Evolutionary conservation across 2,329 filamentous ascomycete species (phyloP).

Genomic region (Botrytis pseudocinerea): DNA sequence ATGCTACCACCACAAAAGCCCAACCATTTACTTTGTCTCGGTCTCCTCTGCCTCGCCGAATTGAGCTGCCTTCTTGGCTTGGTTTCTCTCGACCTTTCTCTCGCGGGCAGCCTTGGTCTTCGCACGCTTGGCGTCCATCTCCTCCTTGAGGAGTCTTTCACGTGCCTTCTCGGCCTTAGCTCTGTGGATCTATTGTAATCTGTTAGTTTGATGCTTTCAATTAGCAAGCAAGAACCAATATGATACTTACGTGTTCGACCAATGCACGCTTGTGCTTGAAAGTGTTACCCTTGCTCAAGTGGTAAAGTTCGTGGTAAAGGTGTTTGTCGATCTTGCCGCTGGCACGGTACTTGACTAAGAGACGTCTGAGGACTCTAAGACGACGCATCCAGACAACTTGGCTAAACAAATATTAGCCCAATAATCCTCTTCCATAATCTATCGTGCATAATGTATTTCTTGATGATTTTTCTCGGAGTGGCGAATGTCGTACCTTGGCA

Average conservation of each 20-base stretch:
- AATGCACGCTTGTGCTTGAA: constrained; percentile 99
- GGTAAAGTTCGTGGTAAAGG: constrained; percentile 99
- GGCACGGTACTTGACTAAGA: constrained; percentile 99
- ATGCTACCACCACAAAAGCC: constrained; percentile 39
- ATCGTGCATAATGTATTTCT: constrained; percentile 28
- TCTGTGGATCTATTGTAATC: constrained; percentile 80
- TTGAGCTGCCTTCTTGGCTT: constrained; percentile 87
- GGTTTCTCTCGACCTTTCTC: constrained; percentile 90
- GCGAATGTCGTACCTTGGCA: constrained; percentile 75
- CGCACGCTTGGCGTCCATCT: constrained; percentile 99
- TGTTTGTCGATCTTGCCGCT: constrained; percentile 99
- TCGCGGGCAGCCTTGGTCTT: constrained; percentile 99
- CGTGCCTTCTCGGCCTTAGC: constrained; percentile 99
- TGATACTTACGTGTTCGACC: constrained; percentile 93
- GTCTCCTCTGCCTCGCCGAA: constrained; percentile 65
- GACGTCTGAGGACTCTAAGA: constrained; percentile 97
- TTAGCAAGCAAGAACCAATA: not conserved
- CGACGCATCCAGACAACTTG: constrained; percentile 99
- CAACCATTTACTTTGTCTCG: constrained; percentile 41
- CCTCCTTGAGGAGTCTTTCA: constrained; percentile 94
- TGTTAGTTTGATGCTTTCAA: constrained; percentile 30
- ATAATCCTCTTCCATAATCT: constrained; percentile 33
- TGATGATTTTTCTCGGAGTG: not conserved
- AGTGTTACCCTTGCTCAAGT: constrained; percentile 99
- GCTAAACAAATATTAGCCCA: constrained; percentile 52